Conservation (phyloP, 306 rosid species). For the Ormosia emarginata region DNA sequence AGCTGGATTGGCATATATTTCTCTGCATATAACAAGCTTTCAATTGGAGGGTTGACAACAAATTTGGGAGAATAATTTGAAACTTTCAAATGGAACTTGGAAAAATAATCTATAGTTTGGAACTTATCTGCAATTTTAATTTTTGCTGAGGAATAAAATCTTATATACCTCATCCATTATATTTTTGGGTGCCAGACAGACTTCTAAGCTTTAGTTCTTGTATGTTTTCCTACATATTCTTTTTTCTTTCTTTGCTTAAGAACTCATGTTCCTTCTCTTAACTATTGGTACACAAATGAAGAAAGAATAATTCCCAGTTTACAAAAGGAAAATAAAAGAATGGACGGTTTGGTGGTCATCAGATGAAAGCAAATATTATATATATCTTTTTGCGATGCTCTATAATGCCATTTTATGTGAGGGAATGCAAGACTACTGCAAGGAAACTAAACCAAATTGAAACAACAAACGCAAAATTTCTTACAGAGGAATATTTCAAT, state of each 20-base stretch:
- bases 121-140: conserved; percentile 15
- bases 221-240: neutral
- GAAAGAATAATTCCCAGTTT: conserved; percentile 15
- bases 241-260: neutral
- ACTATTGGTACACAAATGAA: neutral
- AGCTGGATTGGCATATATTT: conserved; percentile 29
- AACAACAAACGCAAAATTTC: neutral
- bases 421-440: conserved; percentile 1
- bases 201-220: conserved; percentile 1
- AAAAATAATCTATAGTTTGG: neutral
- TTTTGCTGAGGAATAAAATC: conserved; percentile 12
- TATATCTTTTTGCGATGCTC: conserved; percentile 13
- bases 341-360: conserved; percentile 7
- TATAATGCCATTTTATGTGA: neutral
- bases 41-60: conserved; percentile 22
- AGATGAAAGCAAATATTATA: neutral
- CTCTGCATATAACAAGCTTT: conserved; percentile 19
- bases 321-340: neutral
- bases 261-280: neutral
- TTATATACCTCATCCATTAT: neutral
- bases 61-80: conserved; percentile 14
- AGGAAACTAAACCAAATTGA: neutral
- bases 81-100: neutral
- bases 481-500: neutral
- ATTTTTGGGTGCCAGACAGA: neutral